These are phyloP conservation scores for Bryum argenteum DNA, from an alignment of 225 moss, liverwort and hornwort species.

Conservation along the genomic window DNA sequence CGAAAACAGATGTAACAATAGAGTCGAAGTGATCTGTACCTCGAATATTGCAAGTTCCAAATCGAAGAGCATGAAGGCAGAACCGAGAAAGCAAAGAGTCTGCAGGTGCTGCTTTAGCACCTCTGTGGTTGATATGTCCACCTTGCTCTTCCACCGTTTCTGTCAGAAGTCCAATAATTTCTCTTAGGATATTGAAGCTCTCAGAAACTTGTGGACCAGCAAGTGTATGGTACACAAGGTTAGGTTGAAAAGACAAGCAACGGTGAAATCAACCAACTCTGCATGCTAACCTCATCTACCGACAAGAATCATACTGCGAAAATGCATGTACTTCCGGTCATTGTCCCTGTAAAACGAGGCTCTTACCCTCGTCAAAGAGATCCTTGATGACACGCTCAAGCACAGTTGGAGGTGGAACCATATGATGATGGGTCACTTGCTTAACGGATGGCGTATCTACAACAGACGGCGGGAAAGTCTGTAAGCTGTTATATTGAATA, in stretches of 20 bases:
- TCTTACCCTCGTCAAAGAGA: slow-evolving; percentile 82
- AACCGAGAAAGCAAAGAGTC: slow-evolving; percentile 92
- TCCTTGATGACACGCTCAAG: slow-evolving; percentile 90
- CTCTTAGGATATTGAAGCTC: neutral
- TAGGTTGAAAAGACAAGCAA: slow-evolving; percentile 1
- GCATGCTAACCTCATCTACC: slow-evolving; percentile 20
- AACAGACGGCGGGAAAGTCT: slow-evolving; percentile 31
- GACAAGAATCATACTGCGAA: slow-evolving; percentile 8
- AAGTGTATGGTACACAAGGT: neutral
- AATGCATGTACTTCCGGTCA: slow-evolving; percentile 8
- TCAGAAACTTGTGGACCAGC: neutral
- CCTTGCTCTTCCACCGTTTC: slow-evolving; percentile 34
- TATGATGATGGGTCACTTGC: slow-evolving; percentile 70
- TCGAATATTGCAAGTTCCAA: slow-evolving; percentile 93
- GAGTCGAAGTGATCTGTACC: slow-evolving; percentile 43
- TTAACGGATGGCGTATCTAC: slow-evolving; percentile 70
- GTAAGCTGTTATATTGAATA: neutral
- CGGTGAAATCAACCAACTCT: neutral
- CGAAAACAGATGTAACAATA: neutral
- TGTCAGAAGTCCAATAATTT: slow-evolving; percentile 30
- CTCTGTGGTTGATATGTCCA: slow-evolving; percentile 31
- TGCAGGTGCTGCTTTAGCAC: slow-evolving; percentile 82
- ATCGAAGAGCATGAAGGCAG: slow-evolving; percentile 83
- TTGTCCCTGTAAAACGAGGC: slow-evolving; percentile 17
- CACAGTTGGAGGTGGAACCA: slow-evolving; percentile 84